Conservation (phyloP, 306 rosid species). For the Fragaria iinumae region DNA sequence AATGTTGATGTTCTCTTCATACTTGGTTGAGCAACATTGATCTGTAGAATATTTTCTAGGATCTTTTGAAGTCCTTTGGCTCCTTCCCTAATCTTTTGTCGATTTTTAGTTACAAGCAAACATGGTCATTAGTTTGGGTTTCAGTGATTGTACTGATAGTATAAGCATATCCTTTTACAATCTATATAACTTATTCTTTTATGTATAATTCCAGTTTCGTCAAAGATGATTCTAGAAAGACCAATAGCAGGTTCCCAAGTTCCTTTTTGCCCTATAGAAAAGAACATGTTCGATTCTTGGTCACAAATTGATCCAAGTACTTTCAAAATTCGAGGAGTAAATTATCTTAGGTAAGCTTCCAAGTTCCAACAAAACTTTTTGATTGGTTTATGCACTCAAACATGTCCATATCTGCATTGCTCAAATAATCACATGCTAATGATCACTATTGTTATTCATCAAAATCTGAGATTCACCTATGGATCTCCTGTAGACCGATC, state of each 20-base stretch:
- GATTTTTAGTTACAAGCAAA: not conserved
- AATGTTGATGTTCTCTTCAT: not conserved
- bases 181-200: conserved; percentile 17
- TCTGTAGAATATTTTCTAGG: not conserved
- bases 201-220: conserved; percentile 65
- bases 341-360: conserved; percentile 72
- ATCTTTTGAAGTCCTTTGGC: not conserved
- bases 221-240: conserved; percentile 75
- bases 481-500: not conserved
- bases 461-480: not conserved
- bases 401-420: conserved; percentile 1
- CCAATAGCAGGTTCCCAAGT: conserved; percentile 94
- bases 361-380: conserved; percentile 1
- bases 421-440: not conserved
- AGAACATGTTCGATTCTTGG: conserved; percentile 93
- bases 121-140: conserved; percentile 3
- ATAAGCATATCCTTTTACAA: not conserved
- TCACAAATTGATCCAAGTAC: conserved; percentile 76
- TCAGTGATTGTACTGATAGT: not conserved
- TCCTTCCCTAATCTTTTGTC: conserved; percentile 2
- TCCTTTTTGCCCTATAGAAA: conserved; percentile 81
- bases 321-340: conserved; percentile 79
- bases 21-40: not conserved
- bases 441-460: not conserved
- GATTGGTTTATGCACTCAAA: conserved; percentile 21